A percentile compares a stretch with the other conserved stretches of the same genome.
Conservation (phyloP, 768 basidiomycete genomes). For the Hygrocybe coccinea region DNA sequence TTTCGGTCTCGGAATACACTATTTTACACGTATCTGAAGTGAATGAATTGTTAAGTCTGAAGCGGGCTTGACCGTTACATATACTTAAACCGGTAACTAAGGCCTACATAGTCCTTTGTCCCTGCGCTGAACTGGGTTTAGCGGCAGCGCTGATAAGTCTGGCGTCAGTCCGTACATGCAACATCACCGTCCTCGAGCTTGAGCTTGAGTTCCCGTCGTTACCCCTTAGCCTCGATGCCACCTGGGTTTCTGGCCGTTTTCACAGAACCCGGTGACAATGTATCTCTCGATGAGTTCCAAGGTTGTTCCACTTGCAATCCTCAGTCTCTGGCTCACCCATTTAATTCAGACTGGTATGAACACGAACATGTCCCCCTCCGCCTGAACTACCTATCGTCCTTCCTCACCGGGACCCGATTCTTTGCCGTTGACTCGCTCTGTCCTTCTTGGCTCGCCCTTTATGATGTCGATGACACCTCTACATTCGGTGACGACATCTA, state of each 20-base stretch:
- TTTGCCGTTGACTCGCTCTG: conserved; percentile 31
- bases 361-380: conserved; percentile 53
- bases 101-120: too few relatives aligned
- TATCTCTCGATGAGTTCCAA: conserved; percentile 46
- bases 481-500: conserved; percentile 42
- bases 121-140: too few relatives aligned
- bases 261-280: conserved; percentile 40
- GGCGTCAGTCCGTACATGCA: too few relatives aligned
- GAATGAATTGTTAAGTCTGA: too few relatives aligned
- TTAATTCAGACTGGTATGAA: conserved; percentile 47
- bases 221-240: too few relatives aligned
- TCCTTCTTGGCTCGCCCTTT: conserved; percentile 47
- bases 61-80: too few relatives aligned
- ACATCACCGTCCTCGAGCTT: too few relatives aligned
- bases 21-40: too few relatives aligned
- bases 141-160: too few relatives aligned
- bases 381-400: conserved; percentile 40
- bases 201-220: too few relatives aligned
- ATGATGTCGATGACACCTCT: conserved; percentile 41
- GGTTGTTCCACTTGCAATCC: conserved; percentile 20
- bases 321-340: background rate
- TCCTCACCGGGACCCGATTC: conserved; percentile 47
- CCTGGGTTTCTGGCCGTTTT: conserved; percentile 46
- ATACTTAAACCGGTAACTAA: too few relatives aligned
- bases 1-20: too few relatives aligned